Conservation (phyloP, 225 moss, liverwort and hornwort species). For the Climacium dendroides region DNA sequence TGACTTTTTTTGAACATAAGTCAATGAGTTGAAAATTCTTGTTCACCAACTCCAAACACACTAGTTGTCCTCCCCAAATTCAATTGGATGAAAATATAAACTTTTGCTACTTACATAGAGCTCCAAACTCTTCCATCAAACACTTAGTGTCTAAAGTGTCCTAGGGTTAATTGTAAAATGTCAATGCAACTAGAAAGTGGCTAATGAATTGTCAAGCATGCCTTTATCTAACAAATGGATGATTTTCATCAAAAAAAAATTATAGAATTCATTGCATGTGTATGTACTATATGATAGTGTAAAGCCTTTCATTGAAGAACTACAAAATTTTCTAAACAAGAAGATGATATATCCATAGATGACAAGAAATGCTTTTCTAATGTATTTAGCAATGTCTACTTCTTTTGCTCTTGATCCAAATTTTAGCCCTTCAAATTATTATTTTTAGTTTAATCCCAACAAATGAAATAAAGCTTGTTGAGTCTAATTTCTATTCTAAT, state of each 20-base stretch:
- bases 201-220: no score
- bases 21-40: not conserved
- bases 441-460: no score
- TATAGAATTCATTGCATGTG: not conserved
- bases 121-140: no score
- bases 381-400: no score
- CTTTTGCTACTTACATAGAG: no score
- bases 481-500: not conserved
- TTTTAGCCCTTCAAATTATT: no score
- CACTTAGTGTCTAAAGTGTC: no score
- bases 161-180: not conserved
- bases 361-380: no score
- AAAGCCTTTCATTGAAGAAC: not conserved
- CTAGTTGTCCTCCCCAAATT: not conserved
- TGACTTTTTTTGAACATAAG: accelerated
- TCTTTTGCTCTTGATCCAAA: no score
- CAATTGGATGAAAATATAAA: not conserved
- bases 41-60: not conserved
- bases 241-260: no score
- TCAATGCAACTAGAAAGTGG: not conserved
- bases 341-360: not conserved
- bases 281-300: not conserved
- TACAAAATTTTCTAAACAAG: no score
- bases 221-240: not conserved
- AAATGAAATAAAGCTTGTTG: not conserved